A percentile compares a stretch with the other conserved stretches of the same genome.
Conservation (phyloP, 352 stramenopile species). For the Achlya hypogyna region DNA sequence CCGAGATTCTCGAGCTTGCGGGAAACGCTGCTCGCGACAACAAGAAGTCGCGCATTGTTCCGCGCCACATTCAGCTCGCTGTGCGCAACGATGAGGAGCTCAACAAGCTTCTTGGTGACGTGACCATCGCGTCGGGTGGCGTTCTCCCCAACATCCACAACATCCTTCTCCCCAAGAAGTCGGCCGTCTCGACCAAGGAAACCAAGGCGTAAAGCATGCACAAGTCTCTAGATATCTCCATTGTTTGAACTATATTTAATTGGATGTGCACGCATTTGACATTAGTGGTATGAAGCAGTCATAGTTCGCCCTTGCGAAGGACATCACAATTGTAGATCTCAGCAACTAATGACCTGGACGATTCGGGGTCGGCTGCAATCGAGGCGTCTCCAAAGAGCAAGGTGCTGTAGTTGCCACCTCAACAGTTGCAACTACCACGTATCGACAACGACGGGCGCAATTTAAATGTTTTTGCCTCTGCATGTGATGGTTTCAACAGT, state of each 20-base stretch:
- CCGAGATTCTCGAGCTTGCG: constrained; percentile 87
- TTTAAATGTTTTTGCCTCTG: no score
- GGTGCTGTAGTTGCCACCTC: no score
- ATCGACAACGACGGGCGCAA: no score
- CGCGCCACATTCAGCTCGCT: constrained; percentile 93
- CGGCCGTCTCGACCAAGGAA: constrained; percentile 26
- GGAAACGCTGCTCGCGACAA: constrained; percentile 89
- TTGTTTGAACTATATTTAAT: neutral
- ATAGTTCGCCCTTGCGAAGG: no score
- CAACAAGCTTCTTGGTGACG: constrained; percentile 87
- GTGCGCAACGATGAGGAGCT: constrained; percentile 90
- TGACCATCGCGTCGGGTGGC: constrained; percentile 91
- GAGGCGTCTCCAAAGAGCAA: no score
- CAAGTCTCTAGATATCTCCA: neutral
- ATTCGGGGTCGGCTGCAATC: no score
- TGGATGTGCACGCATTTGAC: no score
- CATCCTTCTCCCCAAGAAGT: constrained; percentile 79
- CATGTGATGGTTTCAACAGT: no score
- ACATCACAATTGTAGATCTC: no score
- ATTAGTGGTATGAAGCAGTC: no score
- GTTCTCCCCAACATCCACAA: constrained; percentile 92
- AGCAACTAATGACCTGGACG: no score
- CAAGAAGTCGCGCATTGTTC: constrained; percentile 96
- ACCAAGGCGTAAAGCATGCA: constrained; percentile 23
- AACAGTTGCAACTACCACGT: no score